Percentiles rank a stretch among this genome's conserved stretches.
Conservation (phyloP, 2,329 filamentous ascomycete species). For the Leptoxyphium fumago region DNA sequence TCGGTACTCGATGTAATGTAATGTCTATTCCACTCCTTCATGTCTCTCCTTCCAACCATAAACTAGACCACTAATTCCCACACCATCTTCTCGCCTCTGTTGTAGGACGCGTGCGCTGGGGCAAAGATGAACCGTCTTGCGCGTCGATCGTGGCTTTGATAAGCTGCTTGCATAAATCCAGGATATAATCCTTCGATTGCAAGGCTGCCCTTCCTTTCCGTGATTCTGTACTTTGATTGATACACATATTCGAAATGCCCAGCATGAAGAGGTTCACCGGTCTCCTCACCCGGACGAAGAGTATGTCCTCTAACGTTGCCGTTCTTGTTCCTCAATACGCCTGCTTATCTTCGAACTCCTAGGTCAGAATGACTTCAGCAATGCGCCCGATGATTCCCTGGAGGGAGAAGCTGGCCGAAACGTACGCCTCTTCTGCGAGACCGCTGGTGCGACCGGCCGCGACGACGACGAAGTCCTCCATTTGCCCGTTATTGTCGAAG, state of each 20-base stretch:
- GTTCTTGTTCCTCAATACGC: background rate
- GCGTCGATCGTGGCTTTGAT: too few species aligned
- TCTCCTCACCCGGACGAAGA: slow-evolving; percentile 11
- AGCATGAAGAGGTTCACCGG: slow-evolving; percentile 14
- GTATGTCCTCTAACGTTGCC: slow-evolving; percentile 4
- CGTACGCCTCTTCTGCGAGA: slow-evolving; percentile 70
- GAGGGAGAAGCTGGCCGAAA: slow-evolving; percentile 51
- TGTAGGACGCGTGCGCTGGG: too few species aligned
- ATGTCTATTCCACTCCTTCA: too few species aligned
- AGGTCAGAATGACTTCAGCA: slow-evolving; percentile 16
- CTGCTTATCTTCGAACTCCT: background rate
- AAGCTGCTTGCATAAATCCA: too few species aligned
- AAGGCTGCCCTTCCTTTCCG: too few species aligned
- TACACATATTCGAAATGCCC: background rate
- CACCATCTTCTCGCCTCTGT: too few species aligned
- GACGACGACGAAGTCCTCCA: slow-evolving; percentile 75
- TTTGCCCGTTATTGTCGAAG: slow-evolving; percentile 84
- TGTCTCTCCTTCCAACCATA: too few species aligned
- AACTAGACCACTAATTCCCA: too few species aligned
- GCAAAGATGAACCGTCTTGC: too few species aligned
- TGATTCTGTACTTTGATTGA: too few species aligned
- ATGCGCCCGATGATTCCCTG: slow-evolving; percentile 40
- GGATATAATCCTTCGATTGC: too few species aligned
- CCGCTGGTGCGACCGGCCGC: slow-evolving; percentile 40
- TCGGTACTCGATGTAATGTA: too few species aligned